A percentile compares a stretch with the other conserved stretches of the same genome.
Conservation (phyloP, 1,284 basidiomycete species). For the Apiotrichum mycotoxinovorans region DNA sequence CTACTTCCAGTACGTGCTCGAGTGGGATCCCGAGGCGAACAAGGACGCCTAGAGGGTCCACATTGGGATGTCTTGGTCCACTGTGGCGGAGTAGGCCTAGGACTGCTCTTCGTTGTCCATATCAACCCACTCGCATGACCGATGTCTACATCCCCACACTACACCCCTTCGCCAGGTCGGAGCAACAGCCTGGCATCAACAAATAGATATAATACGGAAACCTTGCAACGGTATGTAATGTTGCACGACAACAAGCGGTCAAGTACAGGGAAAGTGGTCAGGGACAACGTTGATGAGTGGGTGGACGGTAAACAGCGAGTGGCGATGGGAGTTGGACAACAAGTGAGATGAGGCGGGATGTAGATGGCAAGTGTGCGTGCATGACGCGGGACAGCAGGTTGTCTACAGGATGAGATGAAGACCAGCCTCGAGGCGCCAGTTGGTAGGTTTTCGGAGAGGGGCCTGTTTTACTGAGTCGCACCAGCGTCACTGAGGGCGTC, state of each 20-base stretch:
- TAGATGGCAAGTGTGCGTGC: too few relatives aligned
- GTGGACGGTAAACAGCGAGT: background rate
- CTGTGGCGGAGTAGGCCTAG: too few relatives aligned
- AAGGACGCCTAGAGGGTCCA: background rate
- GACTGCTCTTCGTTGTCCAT: too few relatives aligned
- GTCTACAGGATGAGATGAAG: background rate
- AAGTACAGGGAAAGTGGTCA: background rate
- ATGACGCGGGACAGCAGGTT: too few relatives aligned
- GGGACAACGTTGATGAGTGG: background rate
- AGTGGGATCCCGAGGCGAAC: conserved; percentile 17
- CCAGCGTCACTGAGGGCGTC: conserved; percentile 12
- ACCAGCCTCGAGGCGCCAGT: too few relatives aligned
- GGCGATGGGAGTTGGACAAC: background rate
- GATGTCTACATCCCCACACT: too few relatives aligned
- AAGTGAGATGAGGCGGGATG: background rate
- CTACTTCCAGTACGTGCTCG: conserved; percentile 71
- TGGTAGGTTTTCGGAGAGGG: too few relatives aligned
- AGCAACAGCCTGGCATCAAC: background rate
- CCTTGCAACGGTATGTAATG: conserved; percentile 6
- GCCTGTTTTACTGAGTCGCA: background rate
- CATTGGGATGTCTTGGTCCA: background rate
- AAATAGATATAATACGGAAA: conserved; percentile 5
- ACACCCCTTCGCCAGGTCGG: background rate
- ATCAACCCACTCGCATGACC: too few relatives aligned
- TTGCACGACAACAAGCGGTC: background rate